Evolutionary conservation across 306 rosid genomes (phyloP), one percentile per base, ranked within the genome.

Genomic region (Astragalus glycyphyllos): DNA sequence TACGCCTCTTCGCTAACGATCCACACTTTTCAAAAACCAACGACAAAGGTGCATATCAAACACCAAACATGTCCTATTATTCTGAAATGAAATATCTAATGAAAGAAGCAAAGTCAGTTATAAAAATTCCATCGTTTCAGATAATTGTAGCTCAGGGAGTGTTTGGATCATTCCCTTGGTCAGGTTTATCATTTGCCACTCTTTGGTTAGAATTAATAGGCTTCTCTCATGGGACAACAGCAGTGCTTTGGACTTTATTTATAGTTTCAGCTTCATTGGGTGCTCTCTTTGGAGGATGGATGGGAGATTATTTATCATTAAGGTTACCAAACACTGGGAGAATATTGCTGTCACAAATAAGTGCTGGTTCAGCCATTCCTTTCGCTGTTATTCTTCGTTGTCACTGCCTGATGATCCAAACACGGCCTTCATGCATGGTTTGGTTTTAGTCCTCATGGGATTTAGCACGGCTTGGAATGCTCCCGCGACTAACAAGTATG

Each of bases 61-160:
- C 60, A 23, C 48, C 74, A 51, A 46, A 4, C 6, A 83, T 81
- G 50, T 71, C 84, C 1, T 84, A 86, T 53, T 57, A 64, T 53
- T 62, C 67, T 17, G 86, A 88, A 65, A 17, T 90, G 81, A 86
- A 82, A 44, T 79, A 79, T 17, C 47, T 88, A n/a, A 35, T 84
- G 3, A 79, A 81, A 29, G 97, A 92, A 85, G 79, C 93, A 5
- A 90, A 84, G 23, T 65, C 86, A 0, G 98, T 92, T 7, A 79
- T 90, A 4, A 26, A 66, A 47, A 90, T 90, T 63, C 93, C 87
- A n/a, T 75, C 97, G 7, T 92, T 92, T 79, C 96, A 85, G 82
- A 90, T 88, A 55, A 81, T 92, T 61, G 96, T 92, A 45, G 97
- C 98, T 65, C 98, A 90, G 65, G 98, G 98, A 34, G 90, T 92